Evolutionary conservation across 2,329 filamentous ascomycete genomes (phyloP).

Genomic region (Incumbomyces lentus): DNA sequence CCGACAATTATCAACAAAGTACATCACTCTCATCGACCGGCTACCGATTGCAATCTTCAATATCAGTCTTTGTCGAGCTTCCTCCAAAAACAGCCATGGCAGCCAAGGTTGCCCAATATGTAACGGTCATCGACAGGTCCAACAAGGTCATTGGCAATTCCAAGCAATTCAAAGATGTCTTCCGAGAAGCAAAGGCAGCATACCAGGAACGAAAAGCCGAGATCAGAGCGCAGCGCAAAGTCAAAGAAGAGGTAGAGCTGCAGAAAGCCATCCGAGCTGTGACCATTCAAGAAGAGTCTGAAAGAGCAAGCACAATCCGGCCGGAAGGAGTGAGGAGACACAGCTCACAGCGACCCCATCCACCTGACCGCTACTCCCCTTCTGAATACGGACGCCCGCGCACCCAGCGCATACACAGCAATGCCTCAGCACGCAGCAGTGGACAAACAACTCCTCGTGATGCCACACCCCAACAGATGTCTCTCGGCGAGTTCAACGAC

Average conservation of each 20-base stretch:
- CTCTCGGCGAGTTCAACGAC: slow-evolving; percentile 19
- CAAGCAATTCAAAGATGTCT: slow-evolving; percentile 79
- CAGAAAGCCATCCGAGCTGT: slow-evolving; percentile 47
- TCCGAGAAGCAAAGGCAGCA: slow-evolving; percentile 80
- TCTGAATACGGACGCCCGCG: slow-evolving; percentile 1
- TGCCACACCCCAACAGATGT: not conserved
- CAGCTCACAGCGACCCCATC: not conserved
- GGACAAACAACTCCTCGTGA: slow-evolving; percentile 2
- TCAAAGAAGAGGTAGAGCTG: slow-evolving; percentile 47
- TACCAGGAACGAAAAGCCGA: slow-evolving; percentile 83
- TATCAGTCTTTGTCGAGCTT: not conserved
- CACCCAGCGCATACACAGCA: not conserved
- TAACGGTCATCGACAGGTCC: slow-evolving; percentile 83
- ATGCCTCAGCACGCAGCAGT: not conserved
- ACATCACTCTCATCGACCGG: not conserved
- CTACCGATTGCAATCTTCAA: not conserved
- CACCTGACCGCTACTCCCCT: not conserved
- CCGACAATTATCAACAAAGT: not conserved
- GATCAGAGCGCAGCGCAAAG: slow-evolving; percentile 60
- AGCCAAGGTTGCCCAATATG: slow-evolving; percentile 52
- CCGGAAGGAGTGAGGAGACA: slow-evolving; percentile 7
- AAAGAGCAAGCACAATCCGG: slow-evolving; percentile 24
- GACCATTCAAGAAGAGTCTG: slow-evolving; percentile 35
- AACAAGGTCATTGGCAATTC: slow-evolving; percentile 86
- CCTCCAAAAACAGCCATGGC: slow-evolving; percentile 16